Percentiles rank a stretch among this genome's conserved stretches.
These are phyloP conservation scores for Talaromyces marneffei DNA, from an alignment of 2,329 filamentous ascomycete species.

Conservation along the genomic window DNA sequence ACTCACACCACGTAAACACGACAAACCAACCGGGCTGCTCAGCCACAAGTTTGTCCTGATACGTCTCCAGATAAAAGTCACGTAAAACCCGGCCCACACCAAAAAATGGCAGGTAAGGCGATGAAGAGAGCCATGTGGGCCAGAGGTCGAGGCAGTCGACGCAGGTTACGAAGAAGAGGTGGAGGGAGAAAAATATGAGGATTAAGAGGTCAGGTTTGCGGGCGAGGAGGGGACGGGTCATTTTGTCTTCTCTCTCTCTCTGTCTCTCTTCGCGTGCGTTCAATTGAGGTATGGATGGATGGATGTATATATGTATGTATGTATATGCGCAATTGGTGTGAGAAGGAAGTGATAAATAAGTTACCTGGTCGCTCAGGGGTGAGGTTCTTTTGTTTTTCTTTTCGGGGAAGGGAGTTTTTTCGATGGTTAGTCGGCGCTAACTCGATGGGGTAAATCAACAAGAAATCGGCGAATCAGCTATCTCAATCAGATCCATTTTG, in stretches of 20 bases:
- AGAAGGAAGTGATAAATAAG: background rate
- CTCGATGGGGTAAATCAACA: no score
- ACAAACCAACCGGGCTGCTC: constrained; percentile 56
- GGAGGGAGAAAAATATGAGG: constrained; percentile 7
- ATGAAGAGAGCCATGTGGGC: constrained; percentile 43
- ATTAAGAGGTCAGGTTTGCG: constrained; percentile 5
- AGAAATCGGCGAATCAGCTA: no score
- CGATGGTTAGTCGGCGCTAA: no score
- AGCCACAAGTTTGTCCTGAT: constrained; percentile 60
- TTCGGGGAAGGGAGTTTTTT: no score
- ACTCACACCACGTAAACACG: constrained; percentile 53
- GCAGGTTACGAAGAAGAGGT: constrained; percentile 8
- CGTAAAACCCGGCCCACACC: constrained; percentile 47
- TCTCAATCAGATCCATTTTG: no score
- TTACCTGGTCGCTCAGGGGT: no score
- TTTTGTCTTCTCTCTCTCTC: background rate
- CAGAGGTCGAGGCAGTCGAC: constrained; percentile 13
- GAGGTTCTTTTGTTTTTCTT: no score
- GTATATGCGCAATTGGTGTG: background rate
- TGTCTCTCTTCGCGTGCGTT: background rate
- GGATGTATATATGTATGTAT: background rate
- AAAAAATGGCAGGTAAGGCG: constrained; percentile 43
- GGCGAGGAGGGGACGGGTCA: constrained; percentile 2
- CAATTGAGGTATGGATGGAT: background rate
- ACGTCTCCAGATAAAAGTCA: constrained; percentile 54